A percentile compares a stretch with the other conserved stretches of the same genome.
Conservation (phyloP, 2,329 filamentous ascomycete genomes). For the Penicillium occitanis region DNA sequence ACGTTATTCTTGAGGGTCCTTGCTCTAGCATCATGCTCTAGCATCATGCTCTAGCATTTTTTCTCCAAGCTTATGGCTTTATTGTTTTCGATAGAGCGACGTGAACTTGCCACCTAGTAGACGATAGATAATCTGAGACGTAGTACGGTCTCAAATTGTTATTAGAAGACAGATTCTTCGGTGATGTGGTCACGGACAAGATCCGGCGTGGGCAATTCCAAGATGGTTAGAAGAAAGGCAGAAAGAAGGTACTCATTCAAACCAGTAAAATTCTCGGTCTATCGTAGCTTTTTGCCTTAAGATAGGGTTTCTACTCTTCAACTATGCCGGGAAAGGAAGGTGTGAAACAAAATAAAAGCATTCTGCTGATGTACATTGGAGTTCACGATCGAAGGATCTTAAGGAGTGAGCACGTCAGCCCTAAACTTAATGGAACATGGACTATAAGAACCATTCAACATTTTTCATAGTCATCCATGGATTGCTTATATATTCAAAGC, state of each 20-base stretch:
- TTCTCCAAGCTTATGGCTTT: not conserved
- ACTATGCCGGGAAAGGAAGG: not conserved
- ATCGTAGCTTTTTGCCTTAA: not conserved
- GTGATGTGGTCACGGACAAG: not conserved
- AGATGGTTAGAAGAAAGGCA: not conserved
- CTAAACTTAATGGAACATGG: not conserved
- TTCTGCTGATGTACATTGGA: not conserved
- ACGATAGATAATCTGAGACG: not conserved
- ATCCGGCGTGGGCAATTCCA: not conserved
- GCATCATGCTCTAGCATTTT: not conserved
- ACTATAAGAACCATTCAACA: not conserved
- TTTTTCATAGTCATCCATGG: not conserved
- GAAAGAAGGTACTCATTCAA: not conserved
- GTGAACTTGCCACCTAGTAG: not conserved
- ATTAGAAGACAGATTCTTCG: not conserved
- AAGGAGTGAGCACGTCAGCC: not conserved
- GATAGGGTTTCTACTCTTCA: not conserved
- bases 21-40: not conserved
- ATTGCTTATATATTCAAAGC: not conserved
- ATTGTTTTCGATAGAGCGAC: not conserved
- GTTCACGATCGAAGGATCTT: not conserved
- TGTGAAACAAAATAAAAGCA: not conserved
- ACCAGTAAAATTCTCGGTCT: not conserved
- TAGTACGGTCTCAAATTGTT: not conserved
- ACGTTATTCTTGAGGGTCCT: not conserved